Evolutionary conservation across 2,329 filamentous ascomycete genomes (phyloP).

Genomic region (Ophioceras dolichostomum): DNA sequence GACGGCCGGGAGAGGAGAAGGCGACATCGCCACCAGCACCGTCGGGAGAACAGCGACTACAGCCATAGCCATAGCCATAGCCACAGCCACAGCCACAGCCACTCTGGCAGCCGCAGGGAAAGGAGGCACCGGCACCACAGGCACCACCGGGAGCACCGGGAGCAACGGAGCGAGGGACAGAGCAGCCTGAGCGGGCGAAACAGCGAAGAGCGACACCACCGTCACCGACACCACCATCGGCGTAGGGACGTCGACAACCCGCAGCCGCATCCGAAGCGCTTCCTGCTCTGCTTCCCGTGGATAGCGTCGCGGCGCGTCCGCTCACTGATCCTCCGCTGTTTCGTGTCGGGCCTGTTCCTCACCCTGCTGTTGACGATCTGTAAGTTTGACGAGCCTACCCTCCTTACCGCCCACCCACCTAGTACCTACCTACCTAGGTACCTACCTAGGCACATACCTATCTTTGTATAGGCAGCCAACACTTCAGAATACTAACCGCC

Average conservation of each 20-base stretch:
- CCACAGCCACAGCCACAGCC: too few relatives aligned
- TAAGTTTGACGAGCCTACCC: slow-evolving; percentile 28
- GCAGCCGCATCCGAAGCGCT: slow-evolving; percentile 22
- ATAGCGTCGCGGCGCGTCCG: slow-evolving; percentile 40
- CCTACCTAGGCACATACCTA: too few relatives aligned
- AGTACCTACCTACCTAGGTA: too few relatives aligned
- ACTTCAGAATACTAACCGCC: not conserved
- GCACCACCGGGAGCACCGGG: not conserved
- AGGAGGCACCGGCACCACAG: slow-evolving; percentile 4
- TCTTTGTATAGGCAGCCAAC: too few relatives aligned
- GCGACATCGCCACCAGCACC: not conserved
- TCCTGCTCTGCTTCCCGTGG: slow-evolving; percentile 43
- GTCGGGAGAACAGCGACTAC: too few relatives aligned
- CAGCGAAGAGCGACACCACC: not conserved
- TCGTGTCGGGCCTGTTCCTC: slow-evolving; percentile 54
- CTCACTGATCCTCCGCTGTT: slow-evolving; percentile 43
- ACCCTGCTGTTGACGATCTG: slow-evolving; percentile 49
- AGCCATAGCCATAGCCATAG: too few relatives aligned
- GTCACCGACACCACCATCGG: not conserved
- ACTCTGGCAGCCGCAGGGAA: too few relatives aligned
- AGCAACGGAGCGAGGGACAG: not conserved
- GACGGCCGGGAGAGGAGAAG: slow-evolving; percentile 21
- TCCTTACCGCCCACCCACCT: not conserved
- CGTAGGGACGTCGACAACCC: slow-evolving; percentile 3
- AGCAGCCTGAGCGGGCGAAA: not conserved